A percentile compares a stretch with the other conserved stretches of the same genome.
Evolutionary conservation across 805 yeast genomes (phyloP).

Genomic region (Wickerhamiella azyma): DNA sequence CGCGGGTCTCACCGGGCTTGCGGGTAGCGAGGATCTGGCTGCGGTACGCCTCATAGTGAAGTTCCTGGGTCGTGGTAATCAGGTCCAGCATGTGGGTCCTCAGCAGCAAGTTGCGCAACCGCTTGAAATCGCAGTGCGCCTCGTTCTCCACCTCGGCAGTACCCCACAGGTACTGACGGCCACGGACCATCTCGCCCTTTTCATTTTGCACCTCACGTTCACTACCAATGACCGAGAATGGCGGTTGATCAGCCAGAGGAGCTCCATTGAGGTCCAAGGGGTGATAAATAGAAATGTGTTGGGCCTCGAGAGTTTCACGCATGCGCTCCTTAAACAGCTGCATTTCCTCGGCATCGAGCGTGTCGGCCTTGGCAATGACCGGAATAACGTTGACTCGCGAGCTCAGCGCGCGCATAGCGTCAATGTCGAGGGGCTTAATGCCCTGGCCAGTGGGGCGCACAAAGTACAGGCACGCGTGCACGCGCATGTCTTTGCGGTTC

Average conservation of each 20-base stretch:
- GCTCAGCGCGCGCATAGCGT: conserved; percentile 55
- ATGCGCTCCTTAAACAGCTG: conserved; percentile 39
- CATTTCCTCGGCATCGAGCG: conserved; percentile 46
- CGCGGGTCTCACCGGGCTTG: conserved; percentile 28
- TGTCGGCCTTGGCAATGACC: conserved; percentile 68
- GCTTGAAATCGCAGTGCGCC: conserved; percentile 60
- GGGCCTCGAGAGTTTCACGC: conserved; percentile 35
- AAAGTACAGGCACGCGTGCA: conserved; percentile 79
- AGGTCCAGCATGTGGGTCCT: conserved; percentile 65
- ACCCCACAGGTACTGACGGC: conserved; percentile 79
- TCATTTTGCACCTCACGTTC: conserved; percentile 33
- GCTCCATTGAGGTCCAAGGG: conserved; percentile 27
- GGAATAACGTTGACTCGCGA: conserved; percentile 71
- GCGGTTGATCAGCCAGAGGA: conserved; percentile 33
- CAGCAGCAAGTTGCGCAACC: conserved; percentile 51
- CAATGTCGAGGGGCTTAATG: conserved; percentile 53
- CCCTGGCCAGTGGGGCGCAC: conserved; percentile 54
- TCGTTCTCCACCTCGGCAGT: conserved; percentile 68
- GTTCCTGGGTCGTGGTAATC: conserved; percentile 56
- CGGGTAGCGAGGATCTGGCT: conserved; percentile 41
- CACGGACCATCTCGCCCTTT: conserved; percentile 43
- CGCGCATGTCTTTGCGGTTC: conserved; percentile 45
- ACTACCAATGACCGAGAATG: conserved; percentile 63
- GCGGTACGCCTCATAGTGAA: conserved; percentile 58
- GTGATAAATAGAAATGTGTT: conserved; percentile 43